Evolutionary conservation across 225 moss, liverwort and hornwort genomes (phyloP).

Genomic region (Asterella californica): DNA sequence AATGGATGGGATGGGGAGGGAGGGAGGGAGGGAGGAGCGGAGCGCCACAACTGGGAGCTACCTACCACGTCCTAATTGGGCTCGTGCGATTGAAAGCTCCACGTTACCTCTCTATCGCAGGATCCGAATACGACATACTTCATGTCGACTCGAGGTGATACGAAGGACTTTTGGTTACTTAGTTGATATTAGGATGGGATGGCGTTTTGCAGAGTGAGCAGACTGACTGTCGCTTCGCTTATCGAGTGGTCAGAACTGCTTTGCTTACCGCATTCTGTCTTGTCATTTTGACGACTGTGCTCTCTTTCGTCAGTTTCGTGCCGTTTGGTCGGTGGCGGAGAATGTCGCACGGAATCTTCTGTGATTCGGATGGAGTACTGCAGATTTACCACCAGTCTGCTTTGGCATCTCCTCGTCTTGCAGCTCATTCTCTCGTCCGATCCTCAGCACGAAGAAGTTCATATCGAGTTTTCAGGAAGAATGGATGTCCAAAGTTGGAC

Average conservation of each 20-base stretch:
- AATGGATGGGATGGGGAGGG: no score
- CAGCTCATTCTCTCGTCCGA: no score
- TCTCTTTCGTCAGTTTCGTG: no score
- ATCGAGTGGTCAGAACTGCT: neutral
- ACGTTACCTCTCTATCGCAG: neutral
- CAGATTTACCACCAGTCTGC: neutral
- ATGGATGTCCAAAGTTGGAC: neutral
- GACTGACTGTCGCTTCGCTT: neutral
- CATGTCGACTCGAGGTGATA: neutral
- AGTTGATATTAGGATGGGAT: no score
- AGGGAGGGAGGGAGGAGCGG: neutral
- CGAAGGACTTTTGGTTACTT: neutral
- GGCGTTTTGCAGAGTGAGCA: neutral
- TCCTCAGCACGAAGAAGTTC: no score
- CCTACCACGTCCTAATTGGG: neutral
- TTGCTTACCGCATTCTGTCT: neutral
- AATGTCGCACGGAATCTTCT: neutral
- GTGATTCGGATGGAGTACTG: no score
- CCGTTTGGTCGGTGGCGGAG: neutral
- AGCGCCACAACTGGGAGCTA: neutral
- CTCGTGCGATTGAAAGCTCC: neutral
- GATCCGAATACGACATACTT: conserved; percentile 1
- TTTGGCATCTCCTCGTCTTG: neutral
- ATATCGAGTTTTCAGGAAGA: no score
- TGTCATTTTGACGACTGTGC: neutral